These are phyloP conservation scores for Typha latifolia DNA, from an alignment of 176 grass and related monocot genomes.

Conservation along the genomic window DNA sequence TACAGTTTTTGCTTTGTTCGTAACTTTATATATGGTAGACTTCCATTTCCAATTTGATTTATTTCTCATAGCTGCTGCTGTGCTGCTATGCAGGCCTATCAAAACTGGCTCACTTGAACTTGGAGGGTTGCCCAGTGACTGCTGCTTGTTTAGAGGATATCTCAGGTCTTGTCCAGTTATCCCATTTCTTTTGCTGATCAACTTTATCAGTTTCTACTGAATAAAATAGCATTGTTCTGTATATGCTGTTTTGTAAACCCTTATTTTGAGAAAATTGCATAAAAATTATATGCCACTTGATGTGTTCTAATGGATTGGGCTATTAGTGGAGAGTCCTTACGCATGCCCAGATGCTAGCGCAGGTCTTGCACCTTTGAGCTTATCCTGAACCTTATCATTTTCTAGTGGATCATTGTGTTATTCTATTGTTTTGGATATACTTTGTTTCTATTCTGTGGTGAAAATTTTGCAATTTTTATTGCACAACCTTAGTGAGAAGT, in stretches of 20 bases:
- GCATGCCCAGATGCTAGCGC: too few species aligned
- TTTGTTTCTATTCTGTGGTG: too few species aligned
- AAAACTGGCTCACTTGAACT: conserved; percentile 61
- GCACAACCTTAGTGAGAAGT: too few species aligned
- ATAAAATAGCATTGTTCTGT: background rate
- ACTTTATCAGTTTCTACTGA: background rate
- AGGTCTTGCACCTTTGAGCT: too few species aligned
- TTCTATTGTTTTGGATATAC: too few species aligned
- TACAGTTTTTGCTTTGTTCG: background rate
- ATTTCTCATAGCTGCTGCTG: conserved; percentile 5
- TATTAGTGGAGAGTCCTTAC: too few species aligned
- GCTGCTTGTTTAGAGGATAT: conserved; percentile 81
- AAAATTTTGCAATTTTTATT: too few species aligned
- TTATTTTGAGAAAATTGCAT: background rate
- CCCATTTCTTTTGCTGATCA: conserved; percentile 5
- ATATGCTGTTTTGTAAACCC: background rate
- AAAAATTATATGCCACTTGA: too few species aligned
- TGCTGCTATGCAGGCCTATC: conserved; percentile 45
- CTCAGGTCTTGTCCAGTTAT: conserved; percentile 52
- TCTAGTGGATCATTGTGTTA: too few species aligned
- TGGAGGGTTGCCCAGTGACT: conserved; percentile 75
- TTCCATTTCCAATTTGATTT: conserved; percentile 6
- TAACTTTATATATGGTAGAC: background rate
- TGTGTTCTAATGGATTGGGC: too few species aligned
- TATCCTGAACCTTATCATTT: too few species aligned